Evolutionary conservation across 306 rosid species (phyloP).

Genomic region (Trifolium subterraneum): DNA sequence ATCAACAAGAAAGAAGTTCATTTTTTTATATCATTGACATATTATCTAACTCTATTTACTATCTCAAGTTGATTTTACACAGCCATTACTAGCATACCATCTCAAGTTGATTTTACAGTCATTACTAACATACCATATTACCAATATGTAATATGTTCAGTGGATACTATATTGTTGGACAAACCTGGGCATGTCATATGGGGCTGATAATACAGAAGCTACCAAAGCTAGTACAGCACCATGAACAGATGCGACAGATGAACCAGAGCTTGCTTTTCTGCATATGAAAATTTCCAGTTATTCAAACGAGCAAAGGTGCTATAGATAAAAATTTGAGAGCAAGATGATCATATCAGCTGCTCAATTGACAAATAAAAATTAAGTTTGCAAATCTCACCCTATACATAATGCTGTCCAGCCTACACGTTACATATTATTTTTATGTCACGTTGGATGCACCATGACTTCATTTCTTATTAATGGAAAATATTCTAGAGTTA

Average conservation of each 20-base stretch:
- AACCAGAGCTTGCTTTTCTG: slow-evolving; percentile 76
- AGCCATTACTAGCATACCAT: slow-evolving; percentile 14
- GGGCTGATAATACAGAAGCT: slow-evolving; percentile 91
- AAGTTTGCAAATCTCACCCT: slow-evolving; percentile 10
- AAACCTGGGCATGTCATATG: slow-evolving; percentile 96
- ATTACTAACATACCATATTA: slow-evolving; percentile 19
- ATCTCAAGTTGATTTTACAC: slow-evolving; percentile 13
- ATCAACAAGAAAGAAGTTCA: not conserved
- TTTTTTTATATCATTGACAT: not conserved
- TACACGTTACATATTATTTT: slow-evolving; percentile 19
- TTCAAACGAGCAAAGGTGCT: slow-evolving; percentile 9
- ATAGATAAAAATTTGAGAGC: not conserved
- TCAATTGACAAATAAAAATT: slow-evolving; percentile 28
- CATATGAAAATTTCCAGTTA: slow-evolving; percentile 38
- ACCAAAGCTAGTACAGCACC: slow-evolving; percentile 95
- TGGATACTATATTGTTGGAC: slow-evolving; percentile 43
- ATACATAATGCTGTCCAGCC: slow-evolving; percentile 17
- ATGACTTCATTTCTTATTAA: slow-evolving; percentile 25
- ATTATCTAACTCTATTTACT: not conserved
- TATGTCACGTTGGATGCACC: slow-evolving; percentile 18
- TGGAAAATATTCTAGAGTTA: slow-evolving; percentile 13
- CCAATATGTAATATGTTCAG: slow-evolving; percentile 13
- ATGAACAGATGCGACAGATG: slow-evolving; percentile 76
- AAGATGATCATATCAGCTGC: slow-evolving; percentile 1
- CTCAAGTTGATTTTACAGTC: slow-evolving; percentile 11